A percentile compares a stretch with the other conserved stretches of the same genome.
Evolutionary conservation across 148 eudicot species (phyloP).

Genomic region (Fagopyrum tataricum): DNA sequence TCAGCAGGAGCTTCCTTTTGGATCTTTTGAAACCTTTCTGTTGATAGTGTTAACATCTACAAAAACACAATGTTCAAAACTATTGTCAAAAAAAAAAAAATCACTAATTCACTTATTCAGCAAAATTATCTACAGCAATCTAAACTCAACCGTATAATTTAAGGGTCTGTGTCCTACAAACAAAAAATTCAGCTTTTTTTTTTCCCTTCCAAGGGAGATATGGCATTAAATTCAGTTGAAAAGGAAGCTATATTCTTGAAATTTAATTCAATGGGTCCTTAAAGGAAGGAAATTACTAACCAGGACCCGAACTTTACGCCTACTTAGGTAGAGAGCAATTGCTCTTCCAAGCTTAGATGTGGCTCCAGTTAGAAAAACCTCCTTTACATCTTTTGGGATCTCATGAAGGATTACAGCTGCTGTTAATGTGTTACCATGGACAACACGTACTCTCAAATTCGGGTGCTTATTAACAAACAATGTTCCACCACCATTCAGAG

Average conservation of each 20-base stretch:
- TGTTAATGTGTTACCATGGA: slow-evolving; percentile 74
- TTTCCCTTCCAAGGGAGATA: not conserved
- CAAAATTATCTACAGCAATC: too few relatives aligned
- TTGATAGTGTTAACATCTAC: slow-evolving; percentile 85
- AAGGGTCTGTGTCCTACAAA: too few relatives aligned
- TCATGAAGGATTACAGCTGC: slow-evolving; percentile 68
- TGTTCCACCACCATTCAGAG: slow-evolving; percentile 71
- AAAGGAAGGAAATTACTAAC: slow-evolving; percentile 24
- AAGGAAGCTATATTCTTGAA: not conserved
- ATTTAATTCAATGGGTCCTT: too few relatives aligned
- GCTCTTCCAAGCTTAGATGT: slow-evolving; percentile 82
- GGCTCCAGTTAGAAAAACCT: slow-evolving; percentile 69
- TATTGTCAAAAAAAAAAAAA: not conserved
- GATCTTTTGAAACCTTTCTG: slow-evolving; percentile 78
- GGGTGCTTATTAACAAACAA: slow-evolving; percentile 72
- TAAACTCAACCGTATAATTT: too few relatives aligned
- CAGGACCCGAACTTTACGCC: slow-evolving; percentile 46
- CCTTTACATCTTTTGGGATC: slow-evolving; percentile 39
- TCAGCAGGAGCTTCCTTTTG: slow-evolving; percentile 76
- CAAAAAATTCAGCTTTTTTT: too few relatives aligned
- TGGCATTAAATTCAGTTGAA: not conserved
- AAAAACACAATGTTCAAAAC: slow-evolving; percentile 1
- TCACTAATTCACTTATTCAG: not conserved
- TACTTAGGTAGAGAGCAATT: slow-evolving; percentile 64
- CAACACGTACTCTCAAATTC: slow-evolving; percentile 57